These are phyloP conservation scores for Striga asiatica DNA, from an alignment of 257 asterid species.

Conservation along the genomic window DNA sequence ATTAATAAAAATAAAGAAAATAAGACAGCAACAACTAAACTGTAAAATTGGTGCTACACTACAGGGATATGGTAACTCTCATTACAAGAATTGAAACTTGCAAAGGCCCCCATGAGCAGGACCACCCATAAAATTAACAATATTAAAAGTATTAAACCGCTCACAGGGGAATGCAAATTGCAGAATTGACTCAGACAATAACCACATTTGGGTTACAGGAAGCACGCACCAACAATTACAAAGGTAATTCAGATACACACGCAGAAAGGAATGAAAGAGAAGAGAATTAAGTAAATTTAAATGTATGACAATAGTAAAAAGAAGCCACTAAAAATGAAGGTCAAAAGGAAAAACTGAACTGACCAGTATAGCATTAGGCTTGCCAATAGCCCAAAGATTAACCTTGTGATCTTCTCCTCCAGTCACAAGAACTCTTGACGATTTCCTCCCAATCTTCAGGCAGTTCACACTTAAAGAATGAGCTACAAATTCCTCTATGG, in stretches of 20 bases:
- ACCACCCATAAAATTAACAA: conserved; percentile 2
- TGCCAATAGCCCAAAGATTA: conserved; percentile 97
- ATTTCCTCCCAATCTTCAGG: conserved; percentile 88
- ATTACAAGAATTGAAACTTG: neutral
- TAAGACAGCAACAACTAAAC: neutral
- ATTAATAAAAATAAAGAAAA: neutral
- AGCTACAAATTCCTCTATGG: conserved; percentile 94
- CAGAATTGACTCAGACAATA: conserved; percentile 2
- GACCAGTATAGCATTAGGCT: conserved; percentile 94
- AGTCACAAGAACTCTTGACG: conserved; percentile 91
- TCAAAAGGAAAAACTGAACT: conserved; percentile 25
- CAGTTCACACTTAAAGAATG: conserved; percentile 93
- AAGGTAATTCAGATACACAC: conserved; percentile 1
- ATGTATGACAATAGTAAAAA: neutral
- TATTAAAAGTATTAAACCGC: neutral
- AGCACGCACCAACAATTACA: neutral
- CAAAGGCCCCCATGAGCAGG: conserved; percentile 2
- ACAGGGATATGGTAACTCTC: conserved; percentile 1
- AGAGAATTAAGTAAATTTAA: neutral
- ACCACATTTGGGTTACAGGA: conserved; percentile 3
- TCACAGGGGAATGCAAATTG: conserved; percentile 8
- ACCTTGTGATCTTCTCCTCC: conserved; percentile 99
- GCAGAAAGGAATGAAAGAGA: neutral
- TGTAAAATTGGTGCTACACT: conserved; percentile 2
- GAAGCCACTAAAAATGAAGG: conserved; percentile 8